Conservation (phyloP, 345 rosid species). For the Euclidium syriacum region DNA sequence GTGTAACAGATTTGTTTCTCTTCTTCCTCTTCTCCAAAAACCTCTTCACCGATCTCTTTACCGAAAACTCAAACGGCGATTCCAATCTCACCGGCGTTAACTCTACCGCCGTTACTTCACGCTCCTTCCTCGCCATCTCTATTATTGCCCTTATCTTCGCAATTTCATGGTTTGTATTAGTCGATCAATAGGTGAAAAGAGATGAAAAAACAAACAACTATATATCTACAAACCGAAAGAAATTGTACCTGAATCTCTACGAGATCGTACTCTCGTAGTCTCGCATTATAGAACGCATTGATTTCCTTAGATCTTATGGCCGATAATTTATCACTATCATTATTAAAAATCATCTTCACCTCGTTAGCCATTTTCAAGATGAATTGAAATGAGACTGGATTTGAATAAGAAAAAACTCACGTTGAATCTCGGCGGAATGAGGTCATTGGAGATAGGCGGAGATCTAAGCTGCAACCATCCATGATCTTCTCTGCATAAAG, state of each 20-base stretch:
- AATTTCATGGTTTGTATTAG: background rate
- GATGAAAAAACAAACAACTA: background rate
- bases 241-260: constrained; percentile 23
- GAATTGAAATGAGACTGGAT: background rate
- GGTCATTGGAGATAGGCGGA: constrained; percentile 24
- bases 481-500: background rate
- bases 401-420: constrained; percentile 8
- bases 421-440: constrained; percentile 8
- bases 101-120: constrained; percentile 12
- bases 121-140: constrained; percentile 25
- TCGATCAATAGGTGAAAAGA: background rate
- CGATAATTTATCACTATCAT: background rate
- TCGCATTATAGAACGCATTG: background rate
- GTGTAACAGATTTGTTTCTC: constrained; percentile 11
- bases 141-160: constrained; percentile 27
- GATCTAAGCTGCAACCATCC: constrained; percentile 25
- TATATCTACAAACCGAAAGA: background rate
- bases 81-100: constrained; percentile 9
- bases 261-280: constrained; percentile 9
- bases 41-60: constrained; percentile 25
- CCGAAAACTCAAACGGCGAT: constrained; percentile 16
- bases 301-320: background rate
- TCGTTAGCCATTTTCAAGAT: background rate
- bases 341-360: background rate
- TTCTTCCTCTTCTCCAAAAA: constrained; percentile 32